Evolutionary conservation across 176 grass and related monocot species (phyloP), one percentile per base, ranked within the genome.

Genomic region (Oryza australiensis): DNA sequence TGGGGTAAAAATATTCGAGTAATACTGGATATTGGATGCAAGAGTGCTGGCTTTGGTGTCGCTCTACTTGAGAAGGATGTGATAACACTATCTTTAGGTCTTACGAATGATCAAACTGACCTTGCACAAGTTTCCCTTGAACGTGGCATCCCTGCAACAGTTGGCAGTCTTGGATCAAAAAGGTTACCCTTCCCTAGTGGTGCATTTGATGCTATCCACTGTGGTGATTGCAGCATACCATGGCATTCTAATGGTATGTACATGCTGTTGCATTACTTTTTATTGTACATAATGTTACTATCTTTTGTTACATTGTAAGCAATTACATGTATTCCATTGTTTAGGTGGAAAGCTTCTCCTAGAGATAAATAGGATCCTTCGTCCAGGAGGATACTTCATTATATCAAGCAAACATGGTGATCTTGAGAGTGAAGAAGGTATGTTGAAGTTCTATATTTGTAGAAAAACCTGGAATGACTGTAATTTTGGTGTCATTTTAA

Each of bases 361-460:
- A 80, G 95, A 98, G 78, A 94, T 98, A 63, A 98, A 98, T 87
- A 90, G 95, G 72, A 86, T 98, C 83, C 83, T 98, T 64, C 92
- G 95, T 66, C 95, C 95, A 45, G 95, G 95, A 84, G 95, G 95
- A 78, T 98, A 98, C 79, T 95, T 95, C 64, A 90, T 98, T 76
- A 93, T 90, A 43, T 94, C 92, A 63, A 88, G 88, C 79, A 98
- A 84, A 86, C 91, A 91, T 80, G 82, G 90, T 68, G 92, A 98
- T 53, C 84, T 98, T 80, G 92, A 98, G 74, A 88, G 88, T 15
- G 95, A 95, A 93, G 82, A 95, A 95, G 95, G 95, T 98, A 88
- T 88, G 73, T 8, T 48, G n/a, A 34, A 34, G 18, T 75, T 70
- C 13, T 64, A 30, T 77, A 8, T 22, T 20, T 48, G 13, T 20